Evolutionary conservation across 768 basidiomycete species (phyloP).

Genomic region (Naganishia onofrii): DNA sequence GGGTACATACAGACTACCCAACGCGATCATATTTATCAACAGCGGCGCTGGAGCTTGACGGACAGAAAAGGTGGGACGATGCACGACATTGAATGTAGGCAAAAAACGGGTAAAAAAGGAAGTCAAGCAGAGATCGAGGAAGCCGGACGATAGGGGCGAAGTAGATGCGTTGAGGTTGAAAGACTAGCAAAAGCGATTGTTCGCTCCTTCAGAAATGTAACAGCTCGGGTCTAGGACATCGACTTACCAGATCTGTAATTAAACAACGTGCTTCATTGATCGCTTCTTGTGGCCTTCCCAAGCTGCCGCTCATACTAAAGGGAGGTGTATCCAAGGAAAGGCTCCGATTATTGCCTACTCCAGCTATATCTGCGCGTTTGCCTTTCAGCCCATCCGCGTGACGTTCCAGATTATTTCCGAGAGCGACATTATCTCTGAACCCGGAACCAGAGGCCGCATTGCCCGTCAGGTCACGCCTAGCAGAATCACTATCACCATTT

Average conservation of each 20-base stretch:
- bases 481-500: neutral
- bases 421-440: neutral
- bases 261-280: constrained; percentile 29
- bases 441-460: neutral
- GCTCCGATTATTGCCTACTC: neutral
- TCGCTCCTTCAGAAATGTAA: neutral
- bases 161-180: constrained; percentile 24
- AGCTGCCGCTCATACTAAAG: neutral
- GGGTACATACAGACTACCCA: constrained; percentile 28
- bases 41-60: constrained; percentile 18
- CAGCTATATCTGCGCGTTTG: neutral
- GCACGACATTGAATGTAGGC: constrained; percentile 28
- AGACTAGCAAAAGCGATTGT: constrained; percentile 7
- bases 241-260: constrained; percentile 28
- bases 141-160: constrained; percentile 22
- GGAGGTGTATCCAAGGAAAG: constrained; percentile 2
- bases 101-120: constrained; percentile 29
- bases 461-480: neutral
- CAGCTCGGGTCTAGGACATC: neutral
- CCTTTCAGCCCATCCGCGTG: neutral
- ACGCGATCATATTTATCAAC: constrained; percentile 30
- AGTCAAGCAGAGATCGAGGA: constrained; percentile 26
- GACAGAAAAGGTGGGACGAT: constrained; percentile 28
- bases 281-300: constrained; percentile 26
- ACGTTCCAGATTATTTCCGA: neutral